Base-by-base conservation (phyloP, 306 rosid species). In the Geum urbanum region DNA sequence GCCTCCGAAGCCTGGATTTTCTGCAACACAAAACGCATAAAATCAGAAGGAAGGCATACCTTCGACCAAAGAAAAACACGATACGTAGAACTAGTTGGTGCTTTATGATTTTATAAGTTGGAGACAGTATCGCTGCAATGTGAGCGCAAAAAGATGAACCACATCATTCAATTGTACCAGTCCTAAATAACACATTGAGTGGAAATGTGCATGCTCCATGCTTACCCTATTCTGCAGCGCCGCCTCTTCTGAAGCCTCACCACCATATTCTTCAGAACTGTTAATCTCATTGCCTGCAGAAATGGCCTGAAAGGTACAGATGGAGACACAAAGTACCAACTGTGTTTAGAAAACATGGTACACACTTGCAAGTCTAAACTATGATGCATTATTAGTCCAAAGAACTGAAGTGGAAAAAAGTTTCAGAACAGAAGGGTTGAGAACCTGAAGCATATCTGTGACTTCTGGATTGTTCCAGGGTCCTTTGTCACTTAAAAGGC, bases 391-490 rank as follows among this genome's bases (percentile, higher is more conserved):
- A 14, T 15, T 19, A 55, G 39, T 55, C 2, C 6, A 14, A 45
- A 35, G 47, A 27, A 49, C 60, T 35, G 8, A 67, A 32, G 60
- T 22, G 48, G 45, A 61, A 44, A 20, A 1, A 67, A 19, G n/a
- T 18, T 61, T n/a, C 22, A 32, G 53, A 66, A 37, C 40, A 57
- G n/a, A 71, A 55, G 53, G 24, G 72, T 41, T 39, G 80, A 57
- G 32, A 63, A 85, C 98, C 94, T 90, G 85, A 79, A 92, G 74
- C 84, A 86, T 76, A 74, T 86, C 86, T 24, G 75, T 49, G 22
- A 85, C 56, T 8, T 88, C 94, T 9, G 76, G 79, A 81, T 90
- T 75, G 32, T 85, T 79, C 98, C 98, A 92, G 9, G 97, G 98
- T 57, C 98, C 98, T 84, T 46, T 78, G 72, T 90, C 97, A 77